Evolutionary conservation across 345 rosid species (phyloP).

Genomic region (Syzygium grande): DNA sequence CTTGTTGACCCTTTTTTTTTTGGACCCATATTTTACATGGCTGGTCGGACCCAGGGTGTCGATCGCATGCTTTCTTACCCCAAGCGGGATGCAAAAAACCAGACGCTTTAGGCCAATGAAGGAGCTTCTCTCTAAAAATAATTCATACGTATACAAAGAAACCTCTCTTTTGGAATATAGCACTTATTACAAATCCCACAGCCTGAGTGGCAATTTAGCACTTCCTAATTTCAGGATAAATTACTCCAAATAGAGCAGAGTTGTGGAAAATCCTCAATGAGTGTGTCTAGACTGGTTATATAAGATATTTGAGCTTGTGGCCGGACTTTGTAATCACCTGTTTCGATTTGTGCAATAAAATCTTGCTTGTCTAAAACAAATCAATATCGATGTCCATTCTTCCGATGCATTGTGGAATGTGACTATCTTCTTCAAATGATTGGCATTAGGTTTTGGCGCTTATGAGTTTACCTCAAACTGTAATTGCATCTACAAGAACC

Average conservation of each 20-base stretch:
- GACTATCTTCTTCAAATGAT: not conserved
- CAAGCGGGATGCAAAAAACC: not conserved
- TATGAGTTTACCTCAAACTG: not conserved
- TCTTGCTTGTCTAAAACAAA: not conserved
- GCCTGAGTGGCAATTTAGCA: conserved; percentile 26
- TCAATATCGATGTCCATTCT: not conserved
- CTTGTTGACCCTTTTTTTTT: too few species aligned
- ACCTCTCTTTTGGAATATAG: conserved; percentile 21
- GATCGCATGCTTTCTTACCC: not conserved
- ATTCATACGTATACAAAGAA: conserved; percentile 27
- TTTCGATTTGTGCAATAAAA: not conserved
- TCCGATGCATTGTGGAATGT: not conserved
- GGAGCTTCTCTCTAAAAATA: conserved; percentile 21
- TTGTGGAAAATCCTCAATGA: not conserved
- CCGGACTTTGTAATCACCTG: not conserved
- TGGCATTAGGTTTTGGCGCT: not conserved
- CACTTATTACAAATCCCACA: conserved; percentile 27
- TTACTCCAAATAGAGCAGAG: not conserved
- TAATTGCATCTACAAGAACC: not conserved
- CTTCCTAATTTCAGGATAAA: conserved; percentile 21
- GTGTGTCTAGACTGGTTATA: not conserved
- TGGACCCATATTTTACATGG: not conserved
- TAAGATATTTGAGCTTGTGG: not conserved
- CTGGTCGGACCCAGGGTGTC: not conserved
- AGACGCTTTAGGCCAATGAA: not conserved